These are phyloP conservation scores for Monilinia polystroma DNA, from an alignment of 2,329 filamentous ascomycete genomes.

Conservation along the genomic window DNA sequence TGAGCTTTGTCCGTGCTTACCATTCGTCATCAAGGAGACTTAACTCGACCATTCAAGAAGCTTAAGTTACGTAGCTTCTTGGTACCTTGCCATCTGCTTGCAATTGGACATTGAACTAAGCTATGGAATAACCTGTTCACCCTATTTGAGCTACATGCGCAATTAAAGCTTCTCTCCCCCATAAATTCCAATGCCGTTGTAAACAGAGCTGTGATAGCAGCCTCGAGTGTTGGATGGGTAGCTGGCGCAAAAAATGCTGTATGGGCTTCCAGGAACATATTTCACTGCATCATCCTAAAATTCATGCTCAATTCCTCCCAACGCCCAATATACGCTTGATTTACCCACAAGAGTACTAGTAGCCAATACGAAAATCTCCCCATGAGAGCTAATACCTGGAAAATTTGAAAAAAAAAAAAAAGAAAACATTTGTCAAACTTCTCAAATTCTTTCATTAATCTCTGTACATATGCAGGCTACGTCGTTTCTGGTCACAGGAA, in stretches of 20 bases:
- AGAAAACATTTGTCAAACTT: no score
- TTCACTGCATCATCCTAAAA: neutral
- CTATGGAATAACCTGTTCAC: neutral
- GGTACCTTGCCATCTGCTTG: no score
- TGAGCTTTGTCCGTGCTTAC: neutral
- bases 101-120: neutral
- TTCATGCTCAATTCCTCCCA: neutral
- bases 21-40: no score
- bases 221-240: neutral
- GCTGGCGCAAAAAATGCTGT: neutral
- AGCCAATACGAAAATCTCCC: neutral
- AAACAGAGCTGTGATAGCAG: neutral
- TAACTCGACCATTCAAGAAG: no score
- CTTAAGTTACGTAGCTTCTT: no score
- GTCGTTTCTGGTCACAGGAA: neutral
- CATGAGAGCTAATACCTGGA: neutral
- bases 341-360: neutral
- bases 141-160: neutral
- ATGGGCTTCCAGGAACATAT: neutral
- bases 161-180: neutral
- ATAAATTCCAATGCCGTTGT: neutral
- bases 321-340: neutral
- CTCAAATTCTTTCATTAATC: neutral
- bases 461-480: neutral
- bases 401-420: neutral